Conservation (phyloP, 73 alveolate genomes). For the Urostyla sp. region DNA sequence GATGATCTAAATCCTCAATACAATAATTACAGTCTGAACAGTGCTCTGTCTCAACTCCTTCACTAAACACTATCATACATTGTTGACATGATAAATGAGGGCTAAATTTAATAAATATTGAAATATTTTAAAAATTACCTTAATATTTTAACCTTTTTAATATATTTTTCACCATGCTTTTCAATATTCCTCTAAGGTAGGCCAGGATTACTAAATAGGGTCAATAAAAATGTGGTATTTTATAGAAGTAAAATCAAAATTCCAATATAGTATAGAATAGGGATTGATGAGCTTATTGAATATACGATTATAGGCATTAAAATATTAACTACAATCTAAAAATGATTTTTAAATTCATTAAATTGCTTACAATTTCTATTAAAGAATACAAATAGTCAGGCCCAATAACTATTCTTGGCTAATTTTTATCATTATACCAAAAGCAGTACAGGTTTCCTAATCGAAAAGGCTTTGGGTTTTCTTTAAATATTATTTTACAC, state of each 20-base stretch:
- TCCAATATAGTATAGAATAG: conserved; percentile 8
- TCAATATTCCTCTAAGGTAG: conserved; percentile 16
- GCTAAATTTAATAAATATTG: background rate
- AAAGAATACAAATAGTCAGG: conserved; percentile 39
- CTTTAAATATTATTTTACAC: background rate
- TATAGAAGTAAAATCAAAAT: background rate
- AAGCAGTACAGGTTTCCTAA: conserved; percentile 42
- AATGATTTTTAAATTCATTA: conserved; percentile 8
- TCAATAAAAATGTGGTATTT: conserved; percentile 4
- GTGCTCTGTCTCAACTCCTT: conserved; percentile 79
- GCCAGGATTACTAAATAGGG: conserved; percentile 40
- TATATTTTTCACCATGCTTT: conserved; percentile 11
- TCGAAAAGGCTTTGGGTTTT: conserved; percentile 1
- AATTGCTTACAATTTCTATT: conserved; percentile 2
- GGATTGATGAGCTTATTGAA: background rate
- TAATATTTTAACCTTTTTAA: conserved; percentile 29
- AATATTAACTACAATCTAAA: background rate
- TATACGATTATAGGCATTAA: no score
- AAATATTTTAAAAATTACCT: background rate
- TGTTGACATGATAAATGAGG: conserved; percentile 34
- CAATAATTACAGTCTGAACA: conserved; percentile 93
- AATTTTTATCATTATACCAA: conserved; percentile 1
- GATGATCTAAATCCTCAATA: conserved; percentile 95
- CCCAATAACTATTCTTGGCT: conserved; percentile 46
- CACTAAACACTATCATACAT: conserved; percentile 36